Base-by-base conservation (phyloP, 176 grass and related monocot genomes). In the Poa annua region DNA sequence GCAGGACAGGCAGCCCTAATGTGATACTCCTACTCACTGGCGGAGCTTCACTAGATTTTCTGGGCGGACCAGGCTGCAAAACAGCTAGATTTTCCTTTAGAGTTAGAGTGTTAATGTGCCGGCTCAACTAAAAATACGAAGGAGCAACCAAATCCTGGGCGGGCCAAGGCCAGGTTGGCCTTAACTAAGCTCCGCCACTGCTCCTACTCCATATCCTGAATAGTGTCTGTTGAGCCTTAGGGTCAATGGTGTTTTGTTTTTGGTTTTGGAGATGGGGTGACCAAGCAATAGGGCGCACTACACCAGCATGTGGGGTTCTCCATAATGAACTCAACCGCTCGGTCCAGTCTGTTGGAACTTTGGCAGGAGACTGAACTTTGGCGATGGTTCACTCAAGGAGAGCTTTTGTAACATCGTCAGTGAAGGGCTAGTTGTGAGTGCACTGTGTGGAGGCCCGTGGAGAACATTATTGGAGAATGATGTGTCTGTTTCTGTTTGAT, bases 391-490 rank as follows among this genome's bases (percentile, higher is more conserved):
- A 63, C 63, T 63, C 36, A 8, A 17, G 75, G 65, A n/a, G 52
- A 66, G 11, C 24, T 75, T 81, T 74, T 20, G 17, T 10, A 36
- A 14, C 56, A 75, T 5, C 29, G 29, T 29, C 11, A 36, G 21
- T 33, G 60, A 8, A 26, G 29, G 12, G 16, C 8, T 39, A 3
- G 38, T 11, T 7, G 56, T 9, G 11, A 79, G 66, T 52, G 76
- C 53, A 17, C 7, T 20, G 5, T 39, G 76, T 86, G 76, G 51
- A 80, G 67, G 67, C 56, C 32, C 21, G 33, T 29, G 32, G 16
- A 53, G 15, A 66, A 33, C 52, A 65, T 81, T 64, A 75, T 66
- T 65, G 57, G 22, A 66, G 69, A 75, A 75, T 29, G 59, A 32
- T 44, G 39, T 20, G 50, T 15, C 14, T 68, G 62, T 45, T 11